Conservation (phyloP, 2,329 filamentous ascomycete species). For the Ophiostoma sp. region DNA sequence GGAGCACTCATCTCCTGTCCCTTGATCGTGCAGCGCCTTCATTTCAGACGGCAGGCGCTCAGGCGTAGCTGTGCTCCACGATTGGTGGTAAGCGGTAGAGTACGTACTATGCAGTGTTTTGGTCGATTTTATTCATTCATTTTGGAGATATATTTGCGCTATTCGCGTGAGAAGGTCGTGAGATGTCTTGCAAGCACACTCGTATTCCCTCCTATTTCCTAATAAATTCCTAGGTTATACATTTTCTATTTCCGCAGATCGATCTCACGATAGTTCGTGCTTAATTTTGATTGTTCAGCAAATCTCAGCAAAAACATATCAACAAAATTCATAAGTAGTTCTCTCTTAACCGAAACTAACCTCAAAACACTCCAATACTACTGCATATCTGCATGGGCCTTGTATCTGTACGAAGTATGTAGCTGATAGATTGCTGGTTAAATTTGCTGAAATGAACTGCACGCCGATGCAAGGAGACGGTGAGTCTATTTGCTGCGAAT, state of each 20-base stretch:
- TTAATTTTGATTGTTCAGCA: not conserved
- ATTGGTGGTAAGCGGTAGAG: not conserved
- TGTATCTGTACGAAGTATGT: too few species aligned
- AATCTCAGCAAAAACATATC: not conserved
- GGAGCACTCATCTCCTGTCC: slow-evolving; percentile 17
- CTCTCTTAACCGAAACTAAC: too few species aligned
- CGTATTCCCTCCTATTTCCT: not conserved
- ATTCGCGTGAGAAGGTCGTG: not conserved
- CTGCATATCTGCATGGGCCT: slow-evolving; percentile 10
- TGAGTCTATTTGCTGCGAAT: too few species aligned
- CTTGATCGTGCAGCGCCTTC: slow-evolving; percentile 23
- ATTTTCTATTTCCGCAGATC: slow-evolving; percentile 20
- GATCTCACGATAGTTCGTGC: slow-evolving; percentile 15
- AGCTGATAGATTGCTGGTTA: not conserved
- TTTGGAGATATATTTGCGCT: not conserved
- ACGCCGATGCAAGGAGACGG: slow-evolving; percentile 11
- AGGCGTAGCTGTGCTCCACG: slow-evolving; percentile 3
- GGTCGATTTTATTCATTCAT: not conserved
- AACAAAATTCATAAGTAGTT: not conserved
- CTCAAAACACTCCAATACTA: not conserved
- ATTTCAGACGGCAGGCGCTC: slow-evolving; percentile 22
- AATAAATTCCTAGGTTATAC: not conserved
- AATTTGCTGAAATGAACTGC: slow-evolving; percentile 2
- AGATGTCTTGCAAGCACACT: not conserved
- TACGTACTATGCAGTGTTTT: not conserved